These are phyloP conservation scores for Dendryphion nanum DNA, from an alignment of 2,329 filamentous ascomycete species.

Conservation along the genomic window DNA sequence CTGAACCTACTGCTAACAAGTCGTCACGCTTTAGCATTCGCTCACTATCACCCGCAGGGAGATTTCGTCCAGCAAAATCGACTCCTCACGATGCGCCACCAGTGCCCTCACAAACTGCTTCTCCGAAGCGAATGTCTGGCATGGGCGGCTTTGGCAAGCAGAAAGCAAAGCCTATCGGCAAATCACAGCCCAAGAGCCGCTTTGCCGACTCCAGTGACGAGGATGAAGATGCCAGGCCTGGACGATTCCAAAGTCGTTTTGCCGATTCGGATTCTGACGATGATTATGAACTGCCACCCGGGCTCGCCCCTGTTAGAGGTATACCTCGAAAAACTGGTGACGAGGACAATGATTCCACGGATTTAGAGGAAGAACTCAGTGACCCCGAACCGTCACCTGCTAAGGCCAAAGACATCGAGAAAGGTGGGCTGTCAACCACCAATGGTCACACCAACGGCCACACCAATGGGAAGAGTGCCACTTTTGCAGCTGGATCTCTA, in stretches of 20 bases:
- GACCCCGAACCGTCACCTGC: constrained; percentile 27
- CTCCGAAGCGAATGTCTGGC: constrained; percentile 8
- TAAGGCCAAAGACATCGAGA: constrained; percentile 36
- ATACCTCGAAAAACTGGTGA: constrained; percentile 56
- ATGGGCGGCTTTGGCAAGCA: not conserved
- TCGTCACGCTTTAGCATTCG: constrained; percentile 66
- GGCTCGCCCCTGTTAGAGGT: constrained; percentile 56
- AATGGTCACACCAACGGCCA: constrained; percentile 13
- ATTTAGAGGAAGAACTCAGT: constrained; percentile 48
- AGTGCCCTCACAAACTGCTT: constrained; percentile 11
- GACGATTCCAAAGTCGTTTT: constrained; percentile 47
- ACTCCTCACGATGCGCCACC: constrained; percentile 14
- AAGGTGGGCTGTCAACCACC: constrained; percentile 26
- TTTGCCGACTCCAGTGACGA: constrained; percentile 71
- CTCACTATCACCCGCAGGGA: constrained; percentile 66
- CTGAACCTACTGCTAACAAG: constrained; percentile 25
- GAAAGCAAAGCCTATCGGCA: constrained; percentile 14
- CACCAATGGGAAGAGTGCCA: constrained; percentile 33
- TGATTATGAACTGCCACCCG: constrained; percentile 40
- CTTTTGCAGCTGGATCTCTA: constrained; percentile 39
- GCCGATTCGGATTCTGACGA: constrained; percentile 55
- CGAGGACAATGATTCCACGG: constrained; percentile 58
- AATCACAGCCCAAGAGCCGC: constrained; percentile 42
- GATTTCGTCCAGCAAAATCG: constrained; percentile 44
- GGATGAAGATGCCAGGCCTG: constrained; percentile 37